Evolutionary conservation across 768 basidiomycete species (phyloP), one percentile per base, ranked within the genome.

Genomic region (Amanita exitialis): DNA sequence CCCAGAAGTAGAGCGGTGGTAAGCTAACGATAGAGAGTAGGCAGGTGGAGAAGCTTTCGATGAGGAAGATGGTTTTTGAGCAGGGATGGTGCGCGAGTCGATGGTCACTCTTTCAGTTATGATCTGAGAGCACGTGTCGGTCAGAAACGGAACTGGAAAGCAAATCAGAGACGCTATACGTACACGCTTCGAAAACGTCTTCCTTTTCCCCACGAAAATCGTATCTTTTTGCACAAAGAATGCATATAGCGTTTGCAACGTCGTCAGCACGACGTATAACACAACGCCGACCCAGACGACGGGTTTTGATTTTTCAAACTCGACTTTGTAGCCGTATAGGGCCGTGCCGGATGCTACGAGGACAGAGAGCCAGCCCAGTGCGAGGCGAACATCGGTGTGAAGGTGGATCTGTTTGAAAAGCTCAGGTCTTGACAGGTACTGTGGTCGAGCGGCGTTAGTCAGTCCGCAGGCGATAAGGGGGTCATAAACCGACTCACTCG

Each of bases 221-320:
- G 80, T 83, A 53, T 87, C 76, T 30, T 85, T 83, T 63, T 94
- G 91, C 51, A 94, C 66, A 56, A 90, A 88, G 62, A 86, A 89
- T n/a, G 85, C 77, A 61, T 95, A 95, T 28, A 89, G 68, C 10
- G 86, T 78, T 64, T 91, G 86, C 9, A 82, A 61, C 23, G 76
- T 62, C 2, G 86, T 89, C 54, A 97, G 45, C 51, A 47, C 39
- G 27, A 78, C 89, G 62, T 66, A 88, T 90, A 82, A 53, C 50
- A 83, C 78, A 58, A 96, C 77, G 2, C 91, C 92, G 7, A 75
- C 73, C 75, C 82, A 84, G 16, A 95, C 79, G 28, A 79, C 79
- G 9, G 79, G 76, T 68, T 96, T 95, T 54, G 86, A 81, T 64
- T 83, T 77, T 65, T 95, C 89, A 64, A 95, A 98, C n/a, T 88